A percentile compares a stretch with the other conserved stretches of the same genome.
phyloP scores from a whole-genome alignment of 2,329 filamentous ascomycete species.

The Blumeria graminis region DNA sequence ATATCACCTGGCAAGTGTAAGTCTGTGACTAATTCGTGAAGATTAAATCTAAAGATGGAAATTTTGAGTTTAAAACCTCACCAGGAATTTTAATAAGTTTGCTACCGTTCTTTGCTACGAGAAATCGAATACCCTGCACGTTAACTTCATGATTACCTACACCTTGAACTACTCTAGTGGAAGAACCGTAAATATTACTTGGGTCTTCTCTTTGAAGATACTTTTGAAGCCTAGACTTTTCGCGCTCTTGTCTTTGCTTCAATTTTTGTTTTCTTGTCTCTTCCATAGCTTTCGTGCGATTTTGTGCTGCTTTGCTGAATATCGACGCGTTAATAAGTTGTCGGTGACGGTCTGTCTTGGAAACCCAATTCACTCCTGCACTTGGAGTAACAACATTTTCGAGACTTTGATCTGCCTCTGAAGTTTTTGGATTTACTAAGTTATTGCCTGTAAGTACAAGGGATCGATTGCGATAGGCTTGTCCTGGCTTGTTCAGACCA shows the following conservation, averaged over 20 bases:
- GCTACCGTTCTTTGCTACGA: constrained; percentile 52
- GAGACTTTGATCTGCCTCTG: constrained; percentile 6
- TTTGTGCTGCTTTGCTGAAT: constrained; percentile 49
- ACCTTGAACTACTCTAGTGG: neutral
- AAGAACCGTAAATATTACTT: constrained; percentile 9
- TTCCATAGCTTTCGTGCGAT: constrained; percentile 45
- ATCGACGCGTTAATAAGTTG: constrained; percentile 64
- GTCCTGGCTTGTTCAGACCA: constrained; percentile 16
- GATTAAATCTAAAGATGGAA: constrained; percentile 2
- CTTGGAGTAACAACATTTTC: constrained; percentile 3
- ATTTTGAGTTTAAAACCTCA: constrained; percentile 19
- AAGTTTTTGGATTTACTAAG: constrained; percentile 1
- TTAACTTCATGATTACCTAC: constrained; percentile 2
- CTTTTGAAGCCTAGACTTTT: constrained; percentile 31
- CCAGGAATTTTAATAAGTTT: constrained; percentile 55
- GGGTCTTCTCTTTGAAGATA: constrained; percentile 18
- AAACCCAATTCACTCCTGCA: constrained; percentile 32
- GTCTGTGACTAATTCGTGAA: constrained; percentile 5
- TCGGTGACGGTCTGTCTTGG: constrained; percentile 50
- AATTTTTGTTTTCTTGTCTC: constrained; percentile 37
- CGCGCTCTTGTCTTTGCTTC: constrained; percentile 26
- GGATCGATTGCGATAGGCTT: constrained; percentile 29
- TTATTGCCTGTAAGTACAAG: constrained; percentile 34
- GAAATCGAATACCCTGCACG: constrained; percentile 43
- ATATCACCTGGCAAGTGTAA: constrained; percentile 26